phyloP scores from a whole-genome alignment of 2,329 filamentous ascomycete genomes.

The Aureobasidium sp. region DNA sequence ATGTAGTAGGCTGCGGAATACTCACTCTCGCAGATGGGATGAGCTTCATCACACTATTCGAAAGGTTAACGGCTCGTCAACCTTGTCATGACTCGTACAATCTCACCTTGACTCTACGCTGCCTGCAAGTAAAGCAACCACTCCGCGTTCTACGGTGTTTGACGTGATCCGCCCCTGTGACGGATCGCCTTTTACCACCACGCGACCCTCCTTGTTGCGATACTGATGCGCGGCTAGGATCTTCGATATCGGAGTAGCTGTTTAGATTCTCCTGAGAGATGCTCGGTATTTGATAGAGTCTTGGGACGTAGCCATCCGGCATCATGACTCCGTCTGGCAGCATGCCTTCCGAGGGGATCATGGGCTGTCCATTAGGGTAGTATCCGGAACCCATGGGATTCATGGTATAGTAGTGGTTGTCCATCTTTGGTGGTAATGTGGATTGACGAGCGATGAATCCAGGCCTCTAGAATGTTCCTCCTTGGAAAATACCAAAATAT shows the following conservation, averaged over 20 bases:
- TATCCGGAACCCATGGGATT: constrained; percentile 22
- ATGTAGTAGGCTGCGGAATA: constrained; percentile 17
- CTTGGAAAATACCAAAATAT: neutral
- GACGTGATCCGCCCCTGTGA: constrained; percentile 52
- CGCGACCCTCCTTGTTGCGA: constrained; percentile 21
- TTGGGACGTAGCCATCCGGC: constrained; percentile 19
- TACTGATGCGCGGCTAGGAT: constrained; percentile 21
- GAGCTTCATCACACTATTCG: constrained; percentile 75
- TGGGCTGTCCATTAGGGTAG: constrained; percentile 24
- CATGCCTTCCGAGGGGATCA: neutral
- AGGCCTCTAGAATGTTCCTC: neutral
- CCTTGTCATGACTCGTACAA: neutral
- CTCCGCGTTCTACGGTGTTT: constrained; percentile 91
- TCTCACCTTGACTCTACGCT: constrained; percentile 68
- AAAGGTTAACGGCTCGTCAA: neutral
- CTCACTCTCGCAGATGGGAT: constrained; percentile 72
- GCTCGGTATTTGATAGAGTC: constrained; percentile 25
- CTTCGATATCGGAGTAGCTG: constrained; percentile 26
- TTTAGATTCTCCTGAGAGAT: constrained; percentile 27
- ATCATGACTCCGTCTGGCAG: constrained; percentile 21
- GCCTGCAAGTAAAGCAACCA: constrained; percentile 87
- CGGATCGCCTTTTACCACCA: constrained; percentile 14
- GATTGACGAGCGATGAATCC: neutral
- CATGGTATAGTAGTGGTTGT: constrained; percentile 19
- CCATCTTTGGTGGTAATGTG: constrained; percentile 7